Base-by-base conservation (phyloP, 129 eudicot species). In the Rutidosis leptorrhynchoides region DNA sequence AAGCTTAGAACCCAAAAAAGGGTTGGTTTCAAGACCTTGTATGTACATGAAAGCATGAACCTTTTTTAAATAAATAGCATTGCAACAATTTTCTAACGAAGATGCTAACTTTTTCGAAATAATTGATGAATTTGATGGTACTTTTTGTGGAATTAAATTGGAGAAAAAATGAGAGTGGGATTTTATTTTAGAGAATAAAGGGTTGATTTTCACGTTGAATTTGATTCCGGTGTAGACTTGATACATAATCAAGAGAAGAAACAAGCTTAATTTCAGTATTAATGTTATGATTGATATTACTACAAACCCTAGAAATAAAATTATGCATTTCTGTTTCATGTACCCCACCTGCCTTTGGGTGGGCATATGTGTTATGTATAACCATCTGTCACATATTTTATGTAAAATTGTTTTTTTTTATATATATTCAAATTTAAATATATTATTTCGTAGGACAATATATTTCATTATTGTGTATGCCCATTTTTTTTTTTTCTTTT, bases 1-100 rank as follows among this genome's bases (percentile, higher is more conserved):
- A 70, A 85, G 84, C 74, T 82, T 81, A 23, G 82, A 76, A 66
- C 79, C 82, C 74, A 84, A 67, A 75, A 67, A 69, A 48, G 64
- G 27, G 82, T 78, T 69, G 66, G 68, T 45, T 72, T 73, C 62
- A 52, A 81, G 70, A 29, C 87, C 87, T 15, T 45, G 70, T 56
- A 75, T 79, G 19, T 60, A 61, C 29, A 80, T 58, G 60, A 78
- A 69, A 82, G 90, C 83, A 68, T 81, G 90, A 66, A 85, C 58
- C 81, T 79, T 82, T 81, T 73, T 79, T 69, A 84, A 51, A 53
- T 40, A 69, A 40, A 30, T 64, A 32, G 64, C 35, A 64, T 81
- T 70, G 32, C 55, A 19, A 76, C 87, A 81, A 8, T 49, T 61
- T n/a, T 84, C 59, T 53, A 84, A 72, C 24, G 70, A 72, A 69